Percentiles rank a stretch among this genome's conserved stretches.
Conservation (phyloP, 108 stramenopile species). For the Fragilariopsis cylindrus region DNA sequence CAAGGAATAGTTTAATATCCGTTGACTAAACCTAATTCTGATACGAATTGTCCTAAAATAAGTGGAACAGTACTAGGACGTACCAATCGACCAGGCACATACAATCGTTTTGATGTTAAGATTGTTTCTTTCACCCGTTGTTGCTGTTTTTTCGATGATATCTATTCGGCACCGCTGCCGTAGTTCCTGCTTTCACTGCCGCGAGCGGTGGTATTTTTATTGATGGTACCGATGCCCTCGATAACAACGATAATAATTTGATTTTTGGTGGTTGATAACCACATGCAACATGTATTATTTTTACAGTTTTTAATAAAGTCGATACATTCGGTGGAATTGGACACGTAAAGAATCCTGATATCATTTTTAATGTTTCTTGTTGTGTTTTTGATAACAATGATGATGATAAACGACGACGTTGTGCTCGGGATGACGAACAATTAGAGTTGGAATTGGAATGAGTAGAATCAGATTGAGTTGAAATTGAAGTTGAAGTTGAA, state of each 20-base stretch:
- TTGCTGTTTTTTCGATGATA: neutral
- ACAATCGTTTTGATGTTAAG: neutral
- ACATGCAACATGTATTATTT: constrained; percentile 22
- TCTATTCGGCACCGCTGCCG: no score
- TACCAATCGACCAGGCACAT: constrained; percentile 26
- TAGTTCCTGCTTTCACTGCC: no score
- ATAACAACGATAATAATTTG: neutral
- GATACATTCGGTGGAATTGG: constrained; percentile 10
- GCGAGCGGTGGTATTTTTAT: no score
- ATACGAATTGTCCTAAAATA: constrained; percentile 42
- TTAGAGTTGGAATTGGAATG: no score
- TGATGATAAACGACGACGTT: neutral
- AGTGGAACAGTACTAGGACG: constrained; percentile 41
- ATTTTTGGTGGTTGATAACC: constrained; percentile 21
- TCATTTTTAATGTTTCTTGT: constrained; percentile 32
- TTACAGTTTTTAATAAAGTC: neutral
- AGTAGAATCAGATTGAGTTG: no score
- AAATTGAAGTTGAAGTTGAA: no score
- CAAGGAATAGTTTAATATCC: constrained; percentile 50
- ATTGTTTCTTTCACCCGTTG: neutral
- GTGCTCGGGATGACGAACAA: no score
- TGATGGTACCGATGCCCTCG: neutral
- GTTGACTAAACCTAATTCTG: constrained; percentile 54
- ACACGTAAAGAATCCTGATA: constrained; percentile 42
- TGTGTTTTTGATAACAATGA: constrained; percentile 36